Percentiles rank a stretch among this genome's conserved stretches.
These are phyloP conservation scores for Patellifolia procumbens DNA, from an alignment of 179 eudicot genomes.

Conservation along the genomic window DNA sequence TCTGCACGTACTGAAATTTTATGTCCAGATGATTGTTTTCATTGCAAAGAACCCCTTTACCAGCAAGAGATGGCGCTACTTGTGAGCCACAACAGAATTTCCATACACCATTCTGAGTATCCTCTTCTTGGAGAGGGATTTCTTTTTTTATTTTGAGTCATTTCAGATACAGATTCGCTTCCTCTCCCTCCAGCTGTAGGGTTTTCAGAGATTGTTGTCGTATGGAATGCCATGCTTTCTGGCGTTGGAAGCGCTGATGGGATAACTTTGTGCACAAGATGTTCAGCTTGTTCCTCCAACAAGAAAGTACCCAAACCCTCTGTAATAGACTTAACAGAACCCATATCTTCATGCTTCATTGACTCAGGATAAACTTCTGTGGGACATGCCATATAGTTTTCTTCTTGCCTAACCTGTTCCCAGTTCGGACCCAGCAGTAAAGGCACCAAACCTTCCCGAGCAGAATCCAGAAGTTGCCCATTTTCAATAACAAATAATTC, in stretches of 20 bases:
- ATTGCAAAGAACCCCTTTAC: conserved; percentile 12
- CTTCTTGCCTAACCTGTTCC: conserved; percentile 30
- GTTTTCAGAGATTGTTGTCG: conserved; percentile 1
- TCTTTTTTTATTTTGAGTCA: neutral
- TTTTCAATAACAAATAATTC: neutral
- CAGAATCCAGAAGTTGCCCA: conserved; percentile 18
- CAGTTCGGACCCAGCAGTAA: conserved; percentile 33
- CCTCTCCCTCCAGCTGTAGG: conserved; percentile 8
- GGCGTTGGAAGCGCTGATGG: conserved; percentile 21
- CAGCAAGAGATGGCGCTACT: conserved; percentile 15
- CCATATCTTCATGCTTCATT: conserved; percentile 17
- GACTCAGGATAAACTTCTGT: conserved; percentile 8
- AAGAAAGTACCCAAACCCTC: conserved; percentile 18
- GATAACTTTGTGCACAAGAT: neutral
- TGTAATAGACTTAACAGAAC: neutral
- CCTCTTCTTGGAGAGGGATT: neutral
- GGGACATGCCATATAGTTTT: conserved; percentile 15
- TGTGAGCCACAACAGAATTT: conserved; percentile 39
- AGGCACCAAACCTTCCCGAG: conserved; percentile 30
- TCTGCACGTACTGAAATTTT: conserved; percentile 13
- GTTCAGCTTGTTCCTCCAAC: conserved; percentile 19
- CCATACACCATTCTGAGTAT: conserved; percentile 27
- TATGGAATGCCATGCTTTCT: neutral
- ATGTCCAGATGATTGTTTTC: conserved; percentile 26
- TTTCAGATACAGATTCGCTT: neutral